A percentile compares a stretch with the other conserved stretches of the same genome.
Conservation (phyloP, 805 yeast genomes). For the Hanseniaspora thailandica region DNA sequence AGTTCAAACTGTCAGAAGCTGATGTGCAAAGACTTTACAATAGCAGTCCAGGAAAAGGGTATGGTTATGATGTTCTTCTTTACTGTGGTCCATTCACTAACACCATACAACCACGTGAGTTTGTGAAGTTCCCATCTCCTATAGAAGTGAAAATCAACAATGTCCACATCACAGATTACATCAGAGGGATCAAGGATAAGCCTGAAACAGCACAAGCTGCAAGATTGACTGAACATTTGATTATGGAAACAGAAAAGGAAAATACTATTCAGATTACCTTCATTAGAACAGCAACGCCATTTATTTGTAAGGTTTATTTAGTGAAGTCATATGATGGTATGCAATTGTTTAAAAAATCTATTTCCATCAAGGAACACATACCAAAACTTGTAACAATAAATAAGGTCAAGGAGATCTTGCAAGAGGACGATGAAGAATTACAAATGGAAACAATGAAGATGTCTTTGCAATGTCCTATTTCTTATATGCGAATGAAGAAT, state of each 20-base stretch:
- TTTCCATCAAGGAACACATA: conserved; percentile 42
- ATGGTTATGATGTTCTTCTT: conserved; percentile 15
- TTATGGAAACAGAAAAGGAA: conserved; percentile 21
- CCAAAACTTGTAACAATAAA: conserved; percentile 38
- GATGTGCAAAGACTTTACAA: conserved; percentile 9
- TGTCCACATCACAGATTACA: conserved; percentile 37
- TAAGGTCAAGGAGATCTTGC: conserved; percentile 33
- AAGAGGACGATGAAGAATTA: conserved; percentile 58
- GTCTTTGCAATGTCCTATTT: conserved; percentile 67
- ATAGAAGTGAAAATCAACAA: conserved; percentile 56
- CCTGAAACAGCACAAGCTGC: conserved; percentile 77
- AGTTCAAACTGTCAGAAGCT: conserved; percentile 6
- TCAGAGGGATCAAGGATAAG: conserved; percentile 64
- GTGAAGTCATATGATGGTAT: conserved; percentile 40
- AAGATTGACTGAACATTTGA: conserved; percentile 48
- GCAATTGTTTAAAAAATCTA: conserved; percentile 30
- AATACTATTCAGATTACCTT: conserved; percentile 39
- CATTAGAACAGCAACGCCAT: conserved; percentile 21
- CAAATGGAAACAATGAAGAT: conserved; percentile 54
- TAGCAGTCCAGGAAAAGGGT: conserved; percentile 6
- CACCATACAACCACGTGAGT: conserved; percentile 22
- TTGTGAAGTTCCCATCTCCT: conserved; percentile 57
- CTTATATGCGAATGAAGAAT: conserved; percentile 52
- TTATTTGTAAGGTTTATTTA: conserved; percentile 52
- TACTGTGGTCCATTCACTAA: conserved; percentile 5